Base-by-base conservation (phyloP, 331 rosid species). In the Acacia concinna region DNA sequence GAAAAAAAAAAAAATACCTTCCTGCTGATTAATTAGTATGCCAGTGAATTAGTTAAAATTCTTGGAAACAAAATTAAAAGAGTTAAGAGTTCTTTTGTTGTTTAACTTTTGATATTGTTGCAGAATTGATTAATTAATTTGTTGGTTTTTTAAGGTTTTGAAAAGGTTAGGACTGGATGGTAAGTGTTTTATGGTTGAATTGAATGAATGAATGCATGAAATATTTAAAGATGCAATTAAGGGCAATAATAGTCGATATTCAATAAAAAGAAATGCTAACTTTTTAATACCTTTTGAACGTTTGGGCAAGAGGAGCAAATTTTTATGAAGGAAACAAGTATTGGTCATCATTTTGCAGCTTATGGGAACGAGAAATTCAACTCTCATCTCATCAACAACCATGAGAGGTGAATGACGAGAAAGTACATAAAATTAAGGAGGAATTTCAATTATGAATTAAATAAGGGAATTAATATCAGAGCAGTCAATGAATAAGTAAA, bases 331-430 rank as follows among this genome's bases (percentile, higher is more conserved):
- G 14, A 34, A 32, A 32, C 15, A 18, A 20, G 13, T 15, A 1
- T 46, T 34, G 40, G 82, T 77, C 85, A 71, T 73, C 37, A 52
- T 38, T 63, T 51, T 63, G 70, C 71, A n/a, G 44, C 82, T 72
- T 14, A 21, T 62, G 51, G 66, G 38, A 44, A 17, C 34, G 43
- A 30, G 25, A 67, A 3, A 31, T 81, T 69, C 77, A 69, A 59
- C 28, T 35, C 28, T 18, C 77, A 68, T 38, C 8, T 38, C 6
- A 49, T 49, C 21, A 18, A 37, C 74, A 10, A 68, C 49, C 73
- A 1, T 15, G 37, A n/a, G 51, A 59, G 20, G 20, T 27, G 35
- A 4, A 25, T 11, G 11, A 68, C 4, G 51, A 4, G 18, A 8
- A 66, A n/a, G 1, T 28, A 14, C 67, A 11, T 30, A 60, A 14